phyloP scores from a whole-genome alignment of 345 rosid species.

The Ceriops zippeliana region DNA sequence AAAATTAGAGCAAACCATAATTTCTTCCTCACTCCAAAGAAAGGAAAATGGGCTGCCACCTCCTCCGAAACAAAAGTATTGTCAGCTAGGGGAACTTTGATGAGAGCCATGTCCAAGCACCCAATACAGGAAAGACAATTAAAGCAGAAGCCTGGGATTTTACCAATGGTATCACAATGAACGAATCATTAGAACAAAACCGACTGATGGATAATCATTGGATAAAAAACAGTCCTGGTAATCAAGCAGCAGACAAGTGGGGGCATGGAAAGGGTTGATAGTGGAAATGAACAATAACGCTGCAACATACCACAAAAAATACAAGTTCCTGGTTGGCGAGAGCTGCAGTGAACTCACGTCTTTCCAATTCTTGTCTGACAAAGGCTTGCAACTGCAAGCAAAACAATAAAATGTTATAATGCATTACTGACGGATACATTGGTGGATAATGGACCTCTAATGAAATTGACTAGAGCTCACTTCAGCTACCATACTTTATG shows the following conservation, averaged over 20 bases:
- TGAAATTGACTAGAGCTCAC: background rate
- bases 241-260: background rate
- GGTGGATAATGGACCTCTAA: background rate
- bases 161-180: constrained; percentile 7
- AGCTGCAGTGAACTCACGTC: constrained; percentile 51
- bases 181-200: background rate
- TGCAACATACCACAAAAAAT: constrained; percentile 62
- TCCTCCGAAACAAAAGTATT: constrained; percentile 8
- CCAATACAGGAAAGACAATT: constrained; percentile 57
- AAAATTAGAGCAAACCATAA: background rate
- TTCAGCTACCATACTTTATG: background rate
- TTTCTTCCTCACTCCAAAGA: background rate
- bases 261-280: no score
- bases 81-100: constrained; percentile 25
- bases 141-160: constrained; percentile 71
- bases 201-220: background rate
- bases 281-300: background rate
- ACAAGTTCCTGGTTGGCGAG: constrained; percentile 60
- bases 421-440: background rate
- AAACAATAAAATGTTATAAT: background rate
- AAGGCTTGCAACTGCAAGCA: constrained; percentile 61
- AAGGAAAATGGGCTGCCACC: constrained; percentile 2
- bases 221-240: no score
- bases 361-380: constrained; percentile 58
- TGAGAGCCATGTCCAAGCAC: constrained; percentile 55